phyloP scores from a whole-genome alignment of 345 rosid genomes.

The Kandelia obovata region DNA sequence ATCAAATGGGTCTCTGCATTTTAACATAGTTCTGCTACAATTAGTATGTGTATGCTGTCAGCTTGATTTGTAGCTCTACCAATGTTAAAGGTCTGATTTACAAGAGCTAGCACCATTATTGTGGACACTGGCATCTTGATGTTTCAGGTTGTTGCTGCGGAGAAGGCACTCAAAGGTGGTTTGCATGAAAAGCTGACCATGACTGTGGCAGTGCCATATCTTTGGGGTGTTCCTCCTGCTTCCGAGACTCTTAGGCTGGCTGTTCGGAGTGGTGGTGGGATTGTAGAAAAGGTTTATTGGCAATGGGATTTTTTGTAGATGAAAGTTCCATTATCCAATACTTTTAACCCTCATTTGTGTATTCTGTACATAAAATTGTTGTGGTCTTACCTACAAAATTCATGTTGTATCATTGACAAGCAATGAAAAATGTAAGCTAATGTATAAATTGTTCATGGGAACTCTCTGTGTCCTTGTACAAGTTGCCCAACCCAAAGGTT shows the following conservation, averaged over 20 bases:
- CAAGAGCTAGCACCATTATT: background rate
- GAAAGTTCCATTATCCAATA: background rate
- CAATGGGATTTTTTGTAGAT: constrained; percentile 86
- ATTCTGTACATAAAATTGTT: constrained; percentile 36
- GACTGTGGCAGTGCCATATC: constrained; percentile 91
- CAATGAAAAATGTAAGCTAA: background rate
- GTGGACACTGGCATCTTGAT: background rate
- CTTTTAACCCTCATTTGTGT: constrained; percentile 14
- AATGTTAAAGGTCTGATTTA: background rate
- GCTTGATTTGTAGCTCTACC: background rate
- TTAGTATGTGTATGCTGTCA: background rate
- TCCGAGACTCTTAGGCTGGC: constrained; percentile 93
- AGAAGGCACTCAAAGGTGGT: constrained; percentile 74
- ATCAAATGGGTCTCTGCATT: background rate
- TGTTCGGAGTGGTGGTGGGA: constrained; percentile 87
- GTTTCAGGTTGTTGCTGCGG: constrained; percentile 65
- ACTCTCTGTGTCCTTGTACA: background rate
- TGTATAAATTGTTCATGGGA: background rate
- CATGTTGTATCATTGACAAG: background rate
- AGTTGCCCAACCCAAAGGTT: background rate
- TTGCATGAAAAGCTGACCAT: constrained; percentile 85
- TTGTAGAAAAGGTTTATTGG: constrained; percentile 84
- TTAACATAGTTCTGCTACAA: background rate
- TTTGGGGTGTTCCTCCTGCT: constrained; percentile 97
- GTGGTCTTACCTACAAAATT: constrained; percentile 32